Base-by-base conservation (phyloP, 306 rosid genomes). In the Trifolium dubium region DNA sequence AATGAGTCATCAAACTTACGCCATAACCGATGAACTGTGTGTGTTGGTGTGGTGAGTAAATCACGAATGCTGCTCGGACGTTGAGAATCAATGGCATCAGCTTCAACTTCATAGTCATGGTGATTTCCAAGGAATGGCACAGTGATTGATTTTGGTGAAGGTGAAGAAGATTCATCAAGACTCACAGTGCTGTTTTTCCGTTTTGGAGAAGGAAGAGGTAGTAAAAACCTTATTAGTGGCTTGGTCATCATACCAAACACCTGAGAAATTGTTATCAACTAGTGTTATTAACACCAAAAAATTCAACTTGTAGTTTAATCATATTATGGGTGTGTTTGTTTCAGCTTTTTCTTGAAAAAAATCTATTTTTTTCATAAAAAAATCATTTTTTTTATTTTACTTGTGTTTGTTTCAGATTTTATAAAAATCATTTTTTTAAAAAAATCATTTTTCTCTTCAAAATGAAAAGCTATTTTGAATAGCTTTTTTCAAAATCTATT, bases 241-340 rank as follows among this genome's bases (percentile, higher is more conserved):
- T 95, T 88, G 0, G 99, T 95, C 97, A 95, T 64, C 82, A 92
- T 72, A 41, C 99, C 99, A 64, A 95, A 90, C 74, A 92, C 95
- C 99, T 95, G 89, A 79, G 11, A 75, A 78, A 23, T 74, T 69
- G 67, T 30, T 4, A 37, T 54, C 32, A 39, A 31, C 23, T 58
- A 32, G 46, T 53, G 30, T 53, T 53, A 6, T 35, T 35, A 35
- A 8, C 39, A 35, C 39, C 39, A 5, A 35, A 35, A 35, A 35
- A 35, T 35, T 5, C 39, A 5, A 34, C 8, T 35, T 4, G 8
- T 6, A 35, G 39, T 35, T 35, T 35, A 32, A 23, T 23, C 23
- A 23, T 23, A 23, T 23, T 23, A n/a, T n/a, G n/a, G n/a, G n/a
- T n/a, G n/a, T n/a, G n/a, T n/a, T n/a, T n/a, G n/a, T n/a, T n/a